phyloP scores from a whole-genome alignment of 306 rosid species.

The Medicago arabica region DNA sequence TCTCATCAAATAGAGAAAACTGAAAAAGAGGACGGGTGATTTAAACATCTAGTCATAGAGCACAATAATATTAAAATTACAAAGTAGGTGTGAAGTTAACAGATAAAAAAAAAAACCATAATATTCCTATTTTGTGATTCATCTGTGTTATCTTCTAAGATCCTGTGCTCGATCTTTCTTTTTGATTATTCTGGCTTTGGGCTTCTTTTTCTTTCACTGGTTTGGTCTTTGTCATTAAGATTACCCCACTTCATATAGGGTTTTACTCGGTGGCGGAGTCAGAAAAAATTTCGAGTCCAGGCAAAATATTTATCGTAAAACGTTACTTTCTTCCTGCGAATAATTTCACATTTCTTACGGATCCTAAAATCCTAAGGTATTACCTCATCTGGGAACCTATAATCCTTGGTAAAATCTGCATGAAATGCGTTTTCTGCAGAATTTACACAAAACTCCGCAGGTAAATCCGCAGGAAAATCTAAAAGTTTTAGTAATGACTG shows the following conservation, averaged over 20 bases:
- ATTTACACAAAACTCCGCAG: too few species aligned
- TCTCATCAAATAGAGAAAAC: neutral
- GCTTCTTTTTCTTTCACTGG: constrained; percentile 4
- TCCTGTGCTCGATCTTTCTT: constrained; percentile 35
- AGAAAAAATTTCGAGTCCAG: too few species aligned
- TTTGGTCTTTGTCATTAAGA: neutral
- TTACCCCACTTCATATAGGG: neutral
- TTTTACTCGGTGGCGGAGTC: too few species aligned
- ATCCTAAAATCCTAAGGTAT: too few species aligned
- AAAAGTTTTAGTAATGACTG: too few species aligned
- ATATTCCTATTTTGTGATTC: neutral
- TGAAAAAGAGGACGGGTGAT: neutral
- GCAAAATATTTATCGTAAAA: too few species aligned
- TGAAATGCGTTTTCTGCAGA: too few species aligned
- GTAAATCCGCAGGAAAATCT: too few species aligned
- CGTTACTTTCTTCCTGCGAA: too few species aligned
- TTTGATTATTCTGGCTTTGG: constrained; percentile 2
- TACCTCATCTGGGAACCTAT: too few species aligned
- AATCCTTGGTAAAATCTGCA: too few species aligned
- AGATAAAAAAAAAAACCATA: neutral
- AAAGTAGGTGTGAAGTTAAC: constrained; percentile 3
- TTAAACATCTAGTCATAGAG: neutral
- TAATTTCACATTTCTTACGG: too few species aligned
- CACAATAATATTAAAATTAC: constrained; percentile 6
- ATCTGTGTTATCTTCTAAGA: constrained; percentile 20